Evolutionary conservation across 73 alveolate species (phyloP).

Genomic region (Tetrahymena thermophila): DNA sequence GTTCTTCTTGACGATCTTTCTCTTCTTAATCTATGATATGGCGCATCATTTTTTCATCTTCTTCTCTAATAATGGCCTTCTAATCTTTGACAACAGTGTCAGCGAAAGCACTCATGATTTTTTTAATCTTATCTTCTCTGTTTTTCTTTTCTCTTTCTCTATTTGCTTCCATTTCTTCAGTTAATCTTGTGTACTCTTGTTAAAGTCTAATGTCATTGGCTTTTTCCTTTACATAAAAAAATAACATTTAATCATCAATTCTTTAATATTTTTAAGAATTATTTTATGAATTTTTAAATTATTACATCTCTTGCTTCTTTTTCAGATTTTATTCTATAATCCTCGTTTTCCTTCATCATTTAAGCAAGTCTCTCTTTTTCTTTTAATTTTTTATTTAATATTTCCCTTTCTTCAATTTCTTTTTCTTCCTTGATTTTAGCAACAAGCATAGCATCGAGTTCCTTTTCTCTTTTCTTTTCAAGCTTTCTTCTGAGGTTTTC

Average conservation of each 20-base stretch:
- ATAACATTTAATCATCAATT: no score
- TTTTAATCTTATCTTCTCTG: slow-evolving; percentile 40
- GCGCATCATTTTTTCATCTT: slow-evolving; percentile 43
- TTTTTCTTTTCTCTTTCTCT: slow-evolving; percentile 35
- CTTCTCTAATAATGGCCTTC: slow-evolving; percentile 29
- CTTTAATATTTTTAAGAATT: not conserved
- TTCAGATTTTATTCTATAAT: slow-evolving; percentile 12
- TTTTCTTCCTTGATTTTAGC: slow-evolving; percentile 24
- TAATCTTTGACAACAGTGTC: slow-evolving; percentile 25
- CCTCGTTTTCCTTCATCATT: slow-evolving; percentile 43
- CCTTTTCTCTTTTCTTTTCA: slow-evolving; percentile 32
- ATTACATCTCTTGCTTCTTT: not conserved
- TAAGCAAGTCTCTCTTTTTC: slow-evolving; percentile 14
- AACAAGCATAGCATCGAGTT: slow-evolving; percentile 35
- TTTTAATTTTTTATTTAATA: not conserved
- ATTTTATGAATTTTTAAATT: not conserved
- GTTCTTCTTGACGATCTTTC: slow-evolving; percentile 19
- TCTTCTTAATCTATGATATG: slow-evolving; percentile 17
- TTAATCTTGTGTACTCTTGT: slow-evolving; percentile 10
- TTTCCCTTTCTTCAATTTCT: slow-evolving; percentile 27
- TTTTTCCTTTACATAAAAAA: not conserved
- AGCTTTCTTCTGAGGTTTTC: slow-evolving; percentile 14
- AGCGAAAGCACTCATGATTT: slow-evolving; percentile 35
- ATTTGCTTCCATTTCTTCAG: slow-evolving; percentile 23
- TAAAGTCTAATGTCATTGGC: slow-evolving; percentile 12